Conservation (phyloP, 1,139 yeast genomes). For the Suhomyces maxii region DNA sequence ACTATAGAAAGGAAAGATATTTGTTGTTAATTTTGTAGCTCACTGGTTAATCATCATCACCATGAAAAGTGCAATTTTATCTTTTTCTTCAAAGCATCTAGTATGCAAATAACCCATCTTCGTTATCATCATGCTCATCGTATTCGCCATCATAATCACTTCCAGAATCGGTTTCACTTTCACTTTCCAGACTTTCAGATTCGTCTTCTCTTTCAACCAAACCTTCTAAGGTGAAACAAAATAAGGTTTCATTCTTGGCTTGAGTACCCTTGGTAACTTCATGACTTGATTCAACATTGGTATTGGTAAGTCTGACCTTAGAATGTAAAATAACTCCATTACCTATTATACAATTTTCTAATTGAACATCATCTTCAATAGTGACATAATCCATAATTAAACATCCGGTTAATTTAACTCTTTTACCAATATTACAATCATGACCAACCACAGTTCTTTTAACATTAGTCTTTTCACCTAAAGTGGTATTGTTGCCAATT, state of each 20-base stretch:
- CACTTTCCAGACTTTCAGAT: slow-evolving; percentile 25
- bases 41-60: neutral
- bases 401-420: slow-evolving; percentile 87
- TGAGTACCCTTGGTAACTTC: slow-evolving; percentile 61
- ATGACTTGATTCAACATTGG: slow-evolving; percentile 82
- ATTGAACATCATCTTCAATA: slow-evolving; percentile 77
- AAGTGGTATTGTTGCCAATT: slow-evolving; percentile 56
- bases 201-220: slow-evolving; percentile 34
- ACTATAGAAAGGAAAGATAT: too few relatives aligned
- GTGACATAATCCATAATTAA: slow-evolving; percentile 69
- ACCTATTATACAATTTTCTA: slow-evolving; percentile 92
- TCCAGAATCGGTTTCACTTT: slow-evolving; percentile 28
- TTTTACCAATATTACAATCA: slow-evolving; percentile 76
- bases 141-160: slow-evolving; percentile 38
- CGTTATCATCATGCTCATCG: slow-evolving; percentile 46
- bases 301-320: slow-evolving; percentile 65
- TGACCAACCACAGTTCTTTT: slow-evolving; percentile 78
- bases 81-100: slow-evolving; percentile 12
- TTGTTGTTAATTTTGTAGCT: too few relatives aligned
- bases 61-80: neutral
- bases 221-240: slow-evolving; percentile 62
- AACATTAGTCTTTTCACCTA: slow-evolving; percentile 81
- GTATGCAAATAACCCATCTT: slow-evolving; percentile 46
- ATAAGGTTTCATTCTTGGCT: slow-evolving; percentile 81
- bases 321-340: slow-evolving; percentile 57